phyloP scores from a whole-genome alignment of 306 rosid species.

The Trifolium repens region DNA sequence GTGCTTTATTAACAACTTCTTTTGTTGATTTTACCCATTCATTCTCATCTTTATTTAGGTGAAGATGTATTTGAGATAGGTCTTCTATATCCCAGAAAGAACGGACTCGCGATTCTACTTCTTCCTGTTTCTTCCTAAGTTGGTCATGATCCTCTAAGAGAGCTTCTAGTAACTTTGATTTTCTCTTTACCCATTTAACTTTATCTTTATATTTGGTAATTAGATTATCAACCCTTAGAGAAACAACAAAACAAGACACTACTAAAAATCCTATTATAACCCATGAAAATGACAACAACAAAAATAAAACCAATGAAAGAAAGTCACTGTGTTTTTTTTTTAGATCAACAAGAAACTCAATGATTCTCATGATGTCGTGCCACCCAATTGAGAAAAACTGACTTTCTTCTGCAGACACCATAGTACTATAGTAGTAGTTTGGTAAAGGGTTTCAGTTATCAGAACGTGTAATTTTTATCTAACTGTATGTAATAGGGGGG shows the following conservation, averaged over 20 bases:
- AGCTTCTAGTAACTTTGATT: slow-evolving; percentile 27
- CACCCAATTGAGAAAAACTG: too few relatives aligned
- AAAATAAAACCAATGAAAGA: too few relatives aligned
- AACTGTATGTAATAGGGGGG: not conserved
- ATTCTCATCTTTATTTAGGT: slow-evolving; percentile 8
- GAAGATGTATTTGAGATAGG: not conserved
- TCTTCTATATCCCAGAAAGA: slow-evolving; percentile 31
- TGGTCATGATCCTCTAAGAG: slow-evolving; percentile 23
- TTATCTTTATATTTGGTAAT: slow-evolving; percentile 10
- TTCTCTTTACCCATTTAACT: slow-evolving; percentile 43
- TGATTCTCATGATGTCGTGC: too few relatives aligned
- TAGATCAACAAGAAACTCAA: too few relatives aligned
- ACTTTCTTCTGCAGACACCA: too few relatives aligned
- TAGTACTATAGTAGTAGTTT: too few relatives aligned
- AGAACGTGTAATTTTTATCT: too few relatives aligned
- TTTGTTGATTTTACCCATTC: slow-evolving; percentile 33
- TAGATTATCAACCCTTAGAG: not conserved
- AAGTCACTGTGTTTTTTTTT: too few relatives aligned
- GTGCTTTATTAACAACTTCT: not conserved
- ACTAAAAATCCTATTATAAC: too few relatives aligned
- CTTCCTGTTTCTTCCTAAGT: not conserved
- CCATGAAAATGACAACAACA: too few relatives aligned
- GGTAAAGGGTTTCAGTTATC: too few relatives aligned
- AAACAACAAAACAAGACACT: too few relatives aligned
- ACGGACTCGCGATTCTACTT: not conserved